A percentile compares a stretch with the other conserved stretches of the same genome.
Conservation (phyloP, 1,284 basidiomycete species). For the Ustilago shanxiensis region DNA sequence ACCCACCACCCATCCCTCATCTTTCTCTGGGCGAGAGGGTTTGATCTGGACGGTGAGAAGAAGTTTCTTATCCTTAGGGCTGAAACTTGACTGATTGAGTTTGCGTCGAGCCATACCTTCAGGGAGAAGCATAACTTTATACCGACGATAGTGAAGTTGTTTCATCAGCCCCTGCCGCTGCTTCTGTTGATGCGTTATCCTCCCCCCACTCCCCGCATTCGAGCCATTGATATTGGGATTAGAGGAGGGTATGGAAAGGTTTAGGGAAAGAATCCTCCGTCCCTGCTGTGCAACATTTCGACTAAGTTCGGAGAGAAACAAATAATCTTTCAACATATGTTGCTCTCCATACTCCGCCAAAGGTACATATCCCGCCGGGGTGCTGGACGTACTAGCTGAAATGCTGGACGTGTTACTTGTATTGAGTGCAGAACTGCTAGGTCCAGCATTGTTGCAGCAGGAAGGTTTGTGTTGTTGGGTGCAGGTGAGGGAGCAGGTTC, state of each 20-base stretch:
- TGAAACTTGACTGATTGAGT: conserved; percentile 16
- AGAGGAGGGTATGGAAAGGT: conserved; percentile 25
- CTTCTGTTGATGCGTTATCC: conserved; percentile 30
- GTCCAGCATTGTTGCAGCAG: no score
- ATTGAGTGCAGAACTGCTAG: no score
- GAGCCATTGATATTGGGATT: no score
- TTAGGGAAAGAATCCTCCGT: conserved; percentile 22
- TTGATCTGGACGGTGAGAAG: conserved; percentile 19
- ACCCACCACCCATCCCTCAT: not conserved
- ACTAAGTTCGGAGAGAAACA: conserved; percentile 34
- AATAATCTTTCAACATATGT: conserved; percentile 37
- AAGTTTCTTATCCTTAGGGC: conserved; percentile 19
- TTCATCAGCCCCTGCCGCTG: conserved; percentile 40
- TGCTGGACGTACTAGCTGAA: no score
- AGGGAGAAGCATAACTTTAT: conserved; percentile 33
- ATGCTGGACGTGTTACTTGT: no score
- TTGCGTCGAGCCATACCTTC: conserved; percentile 40
- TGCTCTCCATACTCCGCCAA: conserved; percentile 27
- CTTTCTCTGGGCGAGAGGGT: not conserved
- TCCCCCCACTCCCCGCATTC: not conserved
- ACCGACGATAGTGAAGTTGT: conserved; percentile 39
- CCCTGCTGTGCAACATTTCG: conserved; percentile 25
- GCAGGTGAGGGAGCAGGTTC: conserved; percentile 37
- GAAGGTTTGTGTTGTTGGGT: conserved; percentile 32
- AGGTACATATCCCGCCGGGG: conserved; percentile 24